Conservation (phyloP, 2,329 filamentous ascomycete genomes). For the Lasiodiplodia theobromae region DNA sequence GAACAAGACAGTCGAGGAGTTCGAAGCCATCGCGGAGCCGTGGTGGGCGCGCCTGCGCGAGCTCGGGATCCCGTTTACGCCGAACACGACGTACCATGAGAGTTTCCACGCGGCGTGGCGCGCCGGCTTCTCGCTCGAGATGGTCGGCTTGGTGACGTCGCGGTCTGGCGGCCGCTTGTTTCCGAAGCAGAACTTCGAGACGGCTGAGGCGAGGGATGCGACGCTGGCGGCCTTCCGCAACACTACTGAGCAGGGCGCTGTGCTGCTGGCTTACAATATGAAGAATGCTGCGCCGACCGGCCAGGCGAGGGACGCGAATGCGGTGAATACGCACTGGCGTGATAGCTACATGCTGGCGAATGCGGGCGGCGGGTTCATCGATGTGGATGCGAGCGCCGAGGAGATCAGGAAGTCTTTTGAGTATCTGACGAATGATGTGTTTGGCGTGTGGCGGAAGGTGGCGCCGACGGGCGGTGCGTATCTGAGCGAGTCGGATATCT, state of each 20-base stretch:
- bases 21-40: slow-evolving; percentile 43
- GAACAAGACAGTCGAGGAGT: slow-evolving; percentile 42
- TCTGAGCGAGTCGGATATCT: slow-evolving; percentile 41
- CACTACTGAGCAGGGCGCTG: not conserved
- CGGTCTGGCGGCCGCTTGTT: slow-evolving; percentile 57
- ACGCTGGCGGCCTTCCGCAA: slow-evolving; percentile 45
- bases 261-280: slow-evolving; percentile 22
- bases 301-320: slow-evolving; percentile 29
- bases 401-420: not conserved
- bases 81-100: slow-evolving; percentile 46
- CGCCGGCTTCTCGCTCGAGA: slow-evolving; percentile 40
- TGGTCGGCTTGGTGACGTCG: slow-evolving; percentile 42
- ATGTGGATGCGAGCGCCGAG: too few relatives aligned
- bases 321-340: slow-evolving; percentile 39
- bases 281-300: not conserved
- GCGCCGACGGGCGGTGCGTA: slow-evolving; percentile 36
- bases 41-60: slow-evolving; percentile 42
- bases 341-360: slow-evolving; percentile 21
- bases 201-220: slow-evolving; percentile 41
- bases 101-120: not conserved
- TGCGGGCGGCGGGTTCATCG: too few relatives aligned
- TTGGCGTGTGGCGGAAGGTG: not conserved
- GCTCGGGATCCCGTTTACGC: slow-evolving; percentile 41
- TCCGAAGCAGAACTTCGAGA: slow-evolving; percentile 50
- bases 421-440: not conserved